Evolutionary conservation across 1,284 basidiomycete species (phyloP).

Genomic region (Xerocomus amazonicus): DNA sequence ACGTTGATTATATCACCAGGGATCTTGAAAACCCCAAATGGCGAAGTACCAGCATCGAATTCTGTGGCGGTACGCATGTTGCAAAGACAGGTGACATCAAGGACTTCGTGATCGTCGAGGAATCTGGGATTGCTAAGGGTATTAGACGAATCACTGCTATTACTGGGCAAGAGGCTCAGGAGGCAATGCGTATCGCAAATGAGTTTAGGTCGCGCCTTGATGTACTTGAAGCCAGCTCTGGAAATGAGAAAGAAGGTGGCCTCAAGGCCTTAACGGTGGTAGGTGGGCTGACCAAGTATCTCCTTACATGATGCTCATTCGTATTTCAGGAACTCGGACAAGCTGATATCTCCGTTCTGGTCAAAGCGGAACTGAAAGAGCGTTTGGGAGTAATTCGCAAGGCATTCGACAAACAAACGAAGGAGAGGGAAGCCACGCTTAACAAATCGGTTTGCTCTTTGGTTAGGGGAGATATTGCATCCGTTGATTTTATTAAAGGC

Average conservation of each 20-base stretch:
- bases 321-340: slow-evolving; percentile 78
- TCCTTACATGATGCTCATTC: slow-evolving; percentile 4
- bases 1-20: slow-evolving; percentile 80
- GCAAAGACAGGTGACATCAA: slow-evolving; percentile 95
- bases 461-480: not conserved
- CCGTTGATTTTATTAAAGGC: slow-evolving; percentile 44
- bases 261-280: slow-evolving; percentile 82
- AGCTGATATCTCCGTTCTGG: slow-evolving; percentile 83
- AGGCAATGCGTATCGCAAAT: slow-evolving; percentile 71
- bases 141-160: slow-evolving; percentile 93
- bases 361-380: slow-evolving; percentile 81
- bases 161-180: slow-evolving; percentile 90
- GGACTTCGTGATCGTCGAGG: slow-evolving; percentile 91
- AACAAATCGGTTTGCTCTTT: slow-evolving; percentile 67
- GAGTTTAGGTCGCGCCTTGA: slow-evolving; percentile 65
- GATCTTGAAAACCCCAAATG: slow-evolving; percentile 90
- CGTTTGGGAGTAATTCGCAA: slow-evolving; percentile 71
- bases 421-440: slow-evolving; percentile 76
- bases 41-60: slow-evolving; percentile 89
- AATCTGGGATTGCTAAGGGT: slow-evolving; percentile 97
- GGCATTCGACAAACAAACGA: slow-evolving; percentile 81
- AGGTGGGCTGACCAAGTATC: slow-evolving; percentile 31
- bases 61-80: slow-evolving; percentile 98
- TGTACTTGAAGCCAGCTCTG: slow-evolving; percentile 60
- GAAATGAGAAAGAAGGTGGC: slow-evolving; percentile 80